Base-by-base conservation (phyloP, 2,329 filamentous ascomycete genomes). In the Fusarium piperis region DNA sequence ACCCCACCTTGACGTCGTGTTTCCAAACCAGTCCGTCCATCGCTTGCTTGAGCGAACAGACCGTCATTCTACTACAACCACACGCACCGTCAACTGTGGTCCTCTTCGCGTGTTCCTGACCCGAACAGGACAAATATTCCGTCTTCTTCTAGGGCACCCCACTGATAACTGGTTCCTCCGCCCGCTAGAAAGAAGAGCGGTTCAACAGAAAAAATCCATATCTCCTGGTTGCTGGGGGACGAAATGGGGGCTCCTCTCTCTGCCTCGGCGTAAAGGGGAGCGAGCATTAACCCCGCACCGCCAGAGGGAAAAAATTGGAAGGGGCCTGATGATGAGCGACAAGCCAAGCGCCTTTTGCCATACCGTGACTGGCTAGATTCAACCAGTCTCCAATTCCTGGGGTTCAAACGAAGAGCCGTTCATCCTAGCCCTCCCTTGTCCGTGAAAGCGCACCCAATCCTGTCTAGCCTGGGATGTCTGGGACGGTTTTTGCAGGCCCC, bases 281-380 rank as follows among this genome's bases (percentile, higher is more conserved):
- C 75, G 75, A 77, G 69, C 68, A 57, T 61, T 61, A 44, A 74
- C 73, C 73, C 75, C 75, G 73, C 75, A 77, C 72, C 38, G 35
- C 33, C 62, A 38, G 26, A 11, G 20, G 35, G n/a, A 36, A 36
- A 57, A 30, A 46, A 52, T 32, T 51, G 46, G 48, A 13, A 16
- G n/a, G 16, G 15, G 51, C 30, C 44, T 39, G 33, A 59, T 33
- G 28, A 57, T 56, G 58, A 38, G 44, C 23, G 58, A 60, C 32
- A 35, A 52, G n/a, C 30, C 57, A 48, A 48, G 39, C 28, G 20
- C 30, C 33, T 38, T 63, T 67, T 48, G 48, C 38, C 59, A 39
- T 41, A 62, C 16, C 59, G 41, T 55, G 58, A 67, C 38, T 66
- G 69, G 51, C 69, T 70, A 44, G n/a, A 32, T 35, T 12, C 13